Conservation (phyloP, 176 grass and related monocot genomes). For the Lolium multiflorum region DNA sequence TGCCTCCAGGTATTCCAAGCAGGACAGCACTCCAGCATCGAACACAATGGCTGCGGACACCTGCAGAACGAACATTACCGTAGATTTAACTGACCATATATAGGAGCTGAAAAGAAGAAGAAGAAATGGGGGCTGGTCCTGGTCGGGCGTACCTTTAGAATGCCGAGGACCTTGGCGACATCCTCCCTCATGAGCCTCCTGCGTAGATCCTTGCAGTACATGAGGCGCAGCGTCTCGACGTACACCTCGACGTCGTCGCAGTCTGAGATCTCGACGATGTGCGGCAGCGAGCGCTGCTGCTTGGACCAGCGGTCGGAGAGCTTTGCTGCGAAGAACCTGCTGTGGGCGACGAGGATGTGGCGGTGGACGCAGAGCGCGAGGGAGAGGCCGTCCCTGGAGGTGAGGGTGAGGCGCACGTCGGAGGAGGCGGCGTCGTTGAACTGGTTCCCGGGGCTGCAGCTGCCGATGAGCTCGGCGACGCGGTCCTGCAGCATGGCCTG, state of each 20-base stretch:
- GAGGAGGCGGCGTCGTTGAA: conserved; percentile 85
- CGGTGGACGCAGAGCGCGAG: conserved; percentile 83
- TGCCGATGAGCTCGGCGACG: conserved; percentile 78
- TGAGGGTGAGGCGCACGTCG: conserved; percentile 90
- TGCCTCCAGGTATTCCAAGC: conserved; percentile 82
- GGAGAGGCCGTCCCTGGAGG: conserved; percentile 82
- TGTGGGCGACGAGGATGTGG: conserved; percentile 85
- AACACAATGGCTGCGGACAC: conserved; percentile 87
- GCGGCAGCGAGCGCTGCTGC: conserved; percentile 88
- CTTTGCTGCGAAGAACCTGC: conserved; percentile 96
- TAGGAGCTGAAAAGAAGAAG: not conserved
- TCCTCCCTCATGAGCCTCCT: conserved; percentile 92
- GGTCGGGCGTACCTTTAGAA: conserved; percentile 69
- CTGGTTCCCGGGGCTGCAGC: conserved; percentile 91
- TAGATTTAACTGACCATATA: not conserved
- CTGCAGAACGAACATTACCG: conserved; percentile 31
- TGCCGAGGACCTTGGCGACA: conserved; percentile 89
- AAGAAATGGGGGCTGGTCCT: too few species aligned
- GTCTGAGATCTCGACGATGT: conserved; percentile 98
- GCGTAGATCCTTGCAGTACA: conserved; percentile 98
- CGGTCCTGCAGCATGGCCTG: conserved; percentile 84
- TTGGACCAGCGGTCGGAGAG: conserved; percentile 95
- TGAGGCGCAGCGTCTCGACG: conserved; percentile 89
- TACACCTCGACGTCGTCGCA: conserved; percentile 98
- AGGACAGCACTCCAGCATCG: conserved; percentile 84